These are phyloP conservation scores for Angophora floribunda DNA, from an alignment of 345 rosid genomes.

Conservation along the genomic window DNA sequence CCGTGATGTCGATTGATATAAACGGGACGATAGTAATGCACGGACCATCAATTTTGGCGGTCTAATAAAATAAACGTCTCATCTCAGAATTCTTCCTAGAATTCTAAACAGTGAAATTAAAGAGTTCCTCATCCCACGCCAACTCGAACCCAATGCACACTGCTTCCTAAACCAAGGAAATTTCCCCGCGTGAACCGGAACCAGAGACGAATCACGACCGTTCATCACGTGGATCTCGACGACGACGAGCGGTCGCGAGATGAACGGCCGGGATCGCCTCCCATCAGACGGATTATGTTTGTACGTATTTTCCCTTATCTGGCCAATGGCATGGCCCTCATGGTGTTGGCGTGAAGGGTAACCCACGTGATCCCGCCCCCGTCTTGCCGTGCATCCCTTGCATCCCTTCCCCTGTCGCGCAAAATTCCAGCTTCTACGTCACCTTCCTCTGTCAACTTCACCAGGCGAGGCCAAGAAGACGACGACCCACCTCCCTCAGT, in stretches of 20 bases:
- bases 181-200: not conserved
- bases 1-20: fast-evolving
- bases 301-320: not conserved
- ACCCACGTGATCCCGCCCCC: not conserved
- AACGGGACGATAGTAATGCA: fast-evolving
- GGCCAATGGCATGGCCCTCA: not conserved
- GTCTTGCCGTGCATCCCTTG: too few species aligned
- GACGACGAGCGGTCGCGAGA: not conserved
- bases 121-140: not conserved
- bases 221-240: not conserved
- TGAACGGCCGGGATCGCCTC: not conserved
- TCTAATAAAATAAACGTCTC: not conserved
- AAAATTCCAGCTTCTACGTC: not conserved
- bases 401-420: not conserved
- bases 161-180: not conserved
- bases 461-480: not conserved
- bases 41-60: not conserved
- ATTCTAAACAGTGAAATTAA: not conserved
- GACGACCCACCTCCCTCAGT: not conserved
- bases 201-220: not conserved
- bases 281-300: not conserved
- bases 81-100: not conserved
- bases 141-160: not conserved
- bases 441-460: not conserved
- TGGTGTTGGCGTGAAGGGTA: too few species aligned